Percentiles rank a stretch among this genome's conserved stretches.
phyloP scores from a whole-genome alignment of 306 rosid species.

The Dryas drummondii region DNA sequence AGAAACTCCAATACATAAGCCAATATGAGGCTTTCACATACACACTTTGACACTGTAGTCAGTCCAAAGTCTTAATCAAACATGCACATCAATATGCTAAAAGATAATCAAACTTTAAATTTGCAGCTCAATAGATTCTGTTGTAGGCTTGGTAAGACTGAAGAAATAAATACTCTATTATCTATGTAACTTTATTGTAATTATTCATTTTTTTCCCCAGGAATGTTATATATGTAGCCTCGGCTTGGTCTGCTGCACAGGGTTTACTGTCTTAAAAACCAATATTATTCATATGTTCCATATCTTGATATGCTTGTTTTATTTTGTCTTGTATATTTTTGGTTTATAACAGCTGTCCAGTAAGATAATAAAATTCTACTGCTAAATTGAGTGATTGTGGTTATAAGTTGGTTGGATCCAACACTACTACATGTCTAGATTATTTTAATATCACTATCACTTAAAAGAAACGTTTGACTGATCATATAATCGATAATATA shows the following conservation, averaged over 20 bases:
- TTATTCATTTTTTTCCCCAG: not conserved
- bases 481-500: not conserved
- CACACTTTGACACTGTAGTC: no score
- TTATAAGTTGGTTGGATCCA: not conserved
- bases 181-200: not conserved
- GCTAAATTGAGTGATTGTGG: not conserved
- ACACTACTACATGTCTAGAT: not conserved
- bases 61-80: no score
- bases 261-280: not conserved
- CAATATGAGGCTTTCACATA: no score
- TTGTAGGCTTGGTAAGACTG: not conserved
- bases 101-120: no score
- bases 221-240: not conserved
- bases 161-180: not conserved
- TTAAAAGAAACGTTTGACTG: constrained; percentile 10
- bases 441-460: constrained; percentile 24
- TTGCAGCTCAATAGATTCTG: no score
- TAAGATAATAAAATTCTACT: not conserved
- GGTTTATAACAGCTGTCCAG: not conserved
- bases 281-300: not conserved
- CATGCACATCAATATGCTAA: no score
- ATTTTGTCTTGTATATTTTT: not conserved
- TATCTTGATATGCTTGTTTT: not conserved
- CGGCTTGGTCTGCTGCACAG: not conserved
- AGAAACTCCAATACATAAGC: no score